A percentile compares a stretch with the other conserved stretches of the same genome.
These are phyloP conservation scores for Sporothrix luriei DNA, from an alignment of 2,329 filamentous ascomycete genomes.

Conservation along the genomic window DNA sequence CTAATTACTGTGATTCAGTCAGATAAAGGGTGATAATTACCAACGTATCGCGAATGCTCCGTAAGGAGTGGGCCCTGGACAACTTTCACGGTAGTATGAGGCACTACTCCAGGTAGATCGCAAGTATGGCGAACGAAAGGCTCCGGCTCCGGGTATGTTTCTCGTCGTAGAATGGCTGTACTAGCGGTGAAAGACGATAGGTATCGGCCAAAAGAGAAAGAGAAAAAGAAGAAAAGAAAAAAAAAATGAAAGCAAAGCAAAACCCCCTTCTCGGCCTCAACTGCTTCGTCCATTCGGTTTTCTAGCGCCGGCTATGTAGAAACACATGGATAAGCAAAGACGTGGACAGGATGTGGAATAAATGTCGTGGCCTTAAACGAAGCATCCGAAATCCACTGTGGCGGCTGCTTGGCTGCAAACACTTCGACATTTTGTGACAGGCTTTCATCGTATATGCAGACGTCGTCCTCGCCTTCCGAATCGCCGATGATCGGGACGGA, in stretches of 20 bases:
- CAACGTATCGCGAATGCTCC: neutral
- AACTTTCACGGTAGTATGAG: neutral
- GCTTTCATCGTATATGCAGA: neutral
- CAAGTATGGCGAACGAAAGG: neutral
- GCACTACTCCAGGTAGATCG: neutral
- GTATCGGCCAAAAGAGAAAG: neutral
- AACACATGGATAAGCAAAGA: constrained; percentile 3
- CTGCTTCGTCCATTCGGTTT: neutral
- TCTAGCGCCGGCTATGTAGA: constrained; percentile 20
- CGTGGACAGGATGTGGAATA: neutral
- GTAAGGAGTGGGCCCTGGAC: neutral
- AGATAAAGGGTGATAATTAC: constrained; percentile 2
- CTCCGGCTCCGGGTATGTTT: neutral
- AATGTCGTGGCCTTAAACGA: neutral
- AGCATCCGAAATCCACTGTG: neutral
- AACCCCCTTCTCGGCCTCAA: neutral
- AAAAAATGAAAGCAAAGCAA: neutral
- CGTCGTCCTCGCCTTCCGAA: neutral
- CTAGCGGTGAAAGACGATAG: constrained; percentile 5
- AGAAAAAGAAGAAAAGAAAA: neutral
- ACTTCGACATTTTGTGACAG: neutral
- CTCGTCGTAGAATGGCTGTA: neutral
- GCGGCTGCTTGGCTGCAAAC: constrained; percentile 10
- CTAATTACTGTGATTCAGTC: neutral
- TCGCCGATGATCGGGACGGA: constrained; percentile 6